Evolutionary conservation across 352 stramenopile genomes (phyloP), one percentile per base, ranked within the genome.

Genomic region (Phytophthora rubi): DNA sequence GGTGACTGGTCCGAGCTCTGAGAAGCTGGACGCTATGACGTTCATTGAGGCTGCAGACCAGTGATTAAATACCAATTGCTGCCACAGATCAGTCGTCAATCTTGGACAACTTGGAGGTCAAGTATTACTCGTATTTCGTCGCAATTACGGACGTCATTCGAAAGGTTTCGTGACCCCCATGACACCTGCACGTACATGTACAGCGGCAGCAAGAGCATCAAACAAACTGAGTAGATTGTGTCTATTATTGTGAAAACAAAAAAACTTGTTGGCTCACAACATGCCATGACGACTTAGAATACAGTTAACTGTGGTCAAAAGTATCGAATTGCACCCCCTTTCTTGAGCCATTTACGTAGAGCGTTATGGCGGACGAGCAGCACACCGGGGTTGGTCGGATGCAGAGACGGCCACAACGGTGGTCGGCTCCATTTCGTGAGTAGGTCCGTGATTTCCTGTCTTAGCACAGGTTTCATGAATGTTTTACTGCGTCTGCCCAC

Each of bases 391-490:
- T 92, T 92, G 0, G 74, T 92, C 23, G 79, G 79, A 58, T 92
- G 82, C 7, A 60, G 55, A 18, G 80, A 80, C 1, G 82, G 73
- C 68, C 80, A 89, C 30, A 92, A 76, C 16, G 76, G 59, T 13
- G 84, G 82, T 0, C 79, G 71, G 59, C 79, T 83, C 35, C 74
- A 83, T 23, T 81, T 82, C 7, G 78, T 70, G 30, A 93, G 73
- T 52, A 93, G 71, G 9, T 84, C 62, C 15, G 59, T 71, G 28
- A 93, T 78, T 53, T 89, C 82, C 26, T 80, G 72, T 30, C 70
- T 77, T 37, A 93, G 65, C 37, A 88, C 79, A 7, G 86, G 82
- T 59, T 86, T 80, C 72, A 92, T 74, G 56, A 80, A 91, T 55
- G 71, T 63, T 15, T 85, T 79, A 42, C 86, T 92, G 64, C 81